Conservation (phyloP, 768 basidiomycete genomes). For the Lactifluus rugatus region DNA sequence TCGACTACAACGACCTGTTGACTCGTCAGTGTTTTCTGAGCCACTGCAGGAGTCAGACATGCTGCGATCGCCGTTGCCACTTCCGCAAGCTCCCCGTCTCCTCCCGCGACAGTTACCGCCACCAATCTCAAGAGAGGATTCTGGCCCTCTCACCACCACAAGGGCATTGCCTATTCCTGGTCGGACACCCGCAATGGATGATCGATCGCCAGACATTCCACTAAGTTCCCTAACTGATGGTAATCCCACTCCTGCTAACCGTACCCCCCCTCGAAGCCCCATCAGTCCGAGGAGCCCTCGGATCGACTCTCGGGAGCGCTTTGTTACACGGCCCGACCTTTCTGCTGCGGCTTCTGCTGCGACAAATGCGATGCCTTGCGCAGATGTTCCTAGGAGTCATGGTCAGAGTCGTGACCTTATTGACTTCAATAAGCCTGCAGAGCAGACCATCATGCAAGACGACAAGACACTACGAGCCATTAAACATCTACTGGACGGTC, state of each 20-base stretch:
- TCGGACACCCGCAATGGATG: slow-evolving; percentile 13
- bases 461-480: slow-evolving; percentile 13
- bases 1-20: slow-evolving; percentile 12
- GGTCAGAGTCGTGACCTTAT: slow-evolving; percentile 12
- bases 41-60: slow-evolving; percentile 29
- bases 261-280: slow-evolving; percentile 53
- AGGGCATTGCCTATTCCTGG: slow-evolving; percentile 15
- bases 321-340: slow-evolving; percentile 13
- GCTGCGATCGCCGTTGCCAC: slow-evolving; percentile 33
- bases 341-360: background rate
- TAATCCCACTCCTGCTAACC: background rate
- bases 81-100: slow-evolving; percentile 24
- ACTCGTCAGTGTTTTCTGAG: slow-evolving; percentile 20
- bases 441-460: slow-evolving; percentile 17
- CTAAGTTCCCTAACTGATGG: slow-evolving; percentile 4
- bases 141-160: background rate
- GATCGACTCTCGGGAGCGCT: slow-evolving; percentile 28
- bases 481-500: slow-evolving; percentile 13
- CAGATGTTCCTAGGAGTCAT: slow-evolving; percentile 4
- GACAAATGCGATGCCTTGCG: background rate
- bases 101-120: slow-evolving; percentile 16
- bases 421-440: slow-evolving; percentile 16
- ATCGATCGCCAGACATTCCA: slow-evolving; percentile 10
- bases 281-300: slow-evolving; percentile 42
- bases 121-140: slow-evolving; percentile 15